Evolutionary conservation across 106 monocot genomes (phyloP).

Genomic region (Apostasia ramifera): DNA sequence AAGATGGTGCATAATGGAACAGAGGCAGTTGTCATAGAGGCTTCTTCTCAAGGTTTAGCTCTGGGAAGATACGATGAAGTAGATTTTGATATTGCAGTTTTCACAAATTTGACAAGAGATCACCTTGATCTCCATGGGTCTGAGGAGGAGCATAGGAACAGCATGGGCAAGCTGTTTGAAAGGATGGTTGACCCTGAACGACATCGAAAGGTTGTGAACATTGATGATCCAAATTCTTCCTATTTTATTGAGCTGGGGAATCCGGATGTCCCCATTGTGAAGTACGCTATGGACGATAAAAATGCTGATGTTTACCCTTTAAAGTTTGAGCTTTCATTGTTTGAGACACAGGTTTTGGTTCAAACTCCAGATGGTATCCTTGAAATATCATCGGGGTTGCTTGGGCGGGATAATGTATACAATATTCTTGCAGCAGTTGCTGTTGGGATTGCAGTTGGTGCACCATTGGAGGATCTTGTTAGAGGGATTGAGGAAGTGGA

Average conservation of each 20-base stretch:
- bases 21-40: constrained; percentile 55
- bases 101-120: constrained; percentile 67
- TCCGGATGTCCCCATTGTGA: constrained; percentile 76
- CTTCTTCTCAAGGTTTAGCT: constrained; percentile 41
- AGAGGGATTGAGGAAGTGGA: constrained; percentile 92
- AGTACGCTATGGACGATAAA: constrained; percentile 79
- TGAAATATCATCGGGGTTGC: constrained; percentile 88
- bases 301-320: constrained; percentile 75
- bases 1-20: constrained; percentile 72
- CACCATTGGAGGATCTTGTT: constrained; percentile 83
- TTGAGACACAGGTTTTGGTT: constrained; percentile 83
- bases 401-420: constrained; percentile 77
- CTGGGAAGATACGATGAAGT: constrained; percentile 55
- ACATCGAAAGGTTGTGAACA: constrained; percentile 83
- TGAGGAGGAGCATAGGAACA: constrained; percentile 61
- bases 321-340: constrained; percentile 79
- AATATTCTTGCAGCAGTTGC: constrained; percentile 87
- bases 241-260: constrained; percentile 65
- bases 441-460: constrained; percentile 85
- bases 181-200: constrained; percentile 84
- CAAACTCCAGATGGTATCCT: constrained; percentile 84
- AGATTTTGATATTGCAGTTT: constrained; percentile 89
- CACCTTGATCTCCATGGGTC: constrained; percentile 42
- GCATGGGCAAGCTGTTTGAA: constrained; percentile 61
- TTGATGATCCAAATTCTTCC: constrained; percentile 77